Evolutionary conservation across 805 yeast genomes (phyloP).

Genomic region (Saccharomyces mikatae): DNA sequence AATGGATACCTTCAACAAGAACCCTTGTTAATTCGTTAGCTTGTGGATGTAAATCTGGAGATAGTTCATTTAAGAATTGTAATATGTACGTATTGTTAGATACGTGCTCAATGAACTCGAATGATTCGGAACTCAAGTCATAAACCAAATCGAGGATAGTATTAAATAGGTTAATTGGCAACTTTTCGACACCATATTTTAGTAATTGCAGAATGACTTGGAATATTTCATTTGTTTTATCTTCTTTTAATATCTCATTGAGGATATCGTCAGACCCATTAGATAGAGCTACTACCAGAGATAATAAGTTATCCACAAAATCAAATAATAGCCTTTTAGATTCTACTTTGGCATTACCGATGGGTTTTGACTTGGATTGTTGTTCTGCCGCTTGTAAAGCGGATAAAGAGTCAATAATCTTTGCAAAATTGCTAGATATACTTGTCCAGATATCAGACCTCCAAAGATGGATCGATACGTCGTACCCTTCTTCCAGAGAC

Average conservation of each 20-base stretch:
- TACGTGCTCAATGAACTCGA: conserved; percentile 38
- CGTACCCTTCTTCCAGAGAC: conserved; percentile 82
- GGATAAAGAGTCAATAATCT: conserved; percentile 42
- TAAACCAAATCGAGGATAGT: conserved; percentile 49
- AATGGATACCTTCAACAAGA: conserved; percentile 32
- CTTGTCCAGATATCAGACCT: conserved; percentile 68
- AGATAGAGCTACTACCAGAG: conserved; percentile 59
- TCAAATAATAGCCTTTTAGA: conserved; percentile 49
- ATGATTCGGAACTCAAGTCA: conserved; percentile 53
- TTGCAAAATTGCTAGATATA: conserved; percentile 44
- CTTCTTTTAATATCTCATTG: conserved; percentile 29
- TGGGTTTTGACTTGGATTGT: conserved; percentile 12
- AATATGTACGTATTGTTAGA: conserved; percentile 9
- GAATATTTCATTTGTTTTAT: conserved; percentile 22
- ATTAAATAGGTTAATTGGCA: conserved; percentile 41
- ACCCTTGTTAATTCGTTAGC: conserved; percentile 31
- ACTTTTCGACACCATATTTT: conserved; percentile 22
- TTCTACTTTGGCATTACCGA: conserved; percentile 28
- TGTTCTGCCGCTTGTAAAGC: conserved; percentile 28
- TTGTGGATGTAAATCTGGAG: conserved; percentile 10
- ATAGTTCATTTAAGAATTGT: conserved; percentile 13
- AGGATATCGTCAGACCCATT: conserved; percentile 59
- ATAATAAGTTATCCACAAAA: conserved; percentile 63
- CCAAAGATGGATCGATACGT: conserved; percentile 65
- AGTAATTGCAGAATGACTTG: conserved; percentile 23